Evolutionary conservation across 345 rosid species (phyloP).

Genomic region (Durio zibethinus): DNA sequence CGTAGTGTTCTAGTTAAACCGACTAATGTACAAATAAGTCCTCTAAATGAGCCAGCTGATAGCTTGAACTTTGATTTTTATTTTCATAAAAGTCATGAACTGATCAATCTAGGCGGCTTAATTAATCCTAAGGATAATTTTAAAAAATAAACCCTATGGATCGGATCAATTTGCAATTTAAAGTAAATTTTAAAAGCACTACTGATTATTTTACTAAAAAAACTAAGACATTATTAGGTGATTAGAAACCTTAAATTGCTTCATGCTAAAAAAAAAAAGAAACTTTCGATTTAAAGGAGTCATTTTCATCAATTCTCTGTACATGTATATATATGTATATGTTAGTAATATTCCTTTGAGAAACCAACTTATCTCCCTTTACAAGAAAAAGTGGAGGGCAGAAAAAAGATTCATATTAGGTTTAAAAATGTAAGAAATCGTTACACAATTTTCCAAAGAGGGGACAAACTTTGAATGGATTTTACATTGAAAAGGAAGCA

Average conservation of each 20-base stretch:
- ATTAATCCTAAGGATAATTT: too few species aligned
- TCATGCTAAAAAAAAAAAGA: neutral
- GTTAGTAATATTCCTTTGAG: conserved; percentile 1
- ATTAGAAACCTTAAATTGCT: neutral
- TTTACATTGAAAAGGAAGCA: neutral
- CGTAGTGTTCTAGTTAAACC: neutral
- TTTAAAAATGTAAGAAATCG: neutral
- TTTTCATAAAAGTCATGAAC: neutral
- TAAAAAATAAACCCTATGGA: too few species aligned
- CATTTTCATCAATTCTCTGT: neutral
- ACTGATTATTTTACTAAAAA: too few species aligned
- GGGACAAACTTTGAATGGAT: neutral
- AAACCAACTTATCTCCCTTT: neutral
- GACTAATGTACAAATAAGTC: neutral
- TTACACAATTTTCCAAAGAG: conserved; percentile 15
- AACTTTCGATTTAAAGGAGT: conserved; percentile 7
- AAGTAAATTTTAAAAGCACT: too few species aligned
- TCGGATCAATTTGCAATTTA: too few species aligned
- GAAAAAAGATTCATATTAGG: neutral
- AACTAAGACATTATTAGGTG: too few species aligned
- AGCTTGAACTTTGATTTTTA: neutral
- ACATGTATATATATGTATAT: neutral
- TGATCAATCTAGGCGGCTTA: neutral
- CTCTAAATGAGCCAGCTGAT: neutral
- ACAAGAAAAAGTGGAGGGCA: neutral